These are phyloP conservation scores for Globisporangium acanthophoron DNA, from an alignment of 352 stramenopile species.

Conservation along the genomic window DNA sequence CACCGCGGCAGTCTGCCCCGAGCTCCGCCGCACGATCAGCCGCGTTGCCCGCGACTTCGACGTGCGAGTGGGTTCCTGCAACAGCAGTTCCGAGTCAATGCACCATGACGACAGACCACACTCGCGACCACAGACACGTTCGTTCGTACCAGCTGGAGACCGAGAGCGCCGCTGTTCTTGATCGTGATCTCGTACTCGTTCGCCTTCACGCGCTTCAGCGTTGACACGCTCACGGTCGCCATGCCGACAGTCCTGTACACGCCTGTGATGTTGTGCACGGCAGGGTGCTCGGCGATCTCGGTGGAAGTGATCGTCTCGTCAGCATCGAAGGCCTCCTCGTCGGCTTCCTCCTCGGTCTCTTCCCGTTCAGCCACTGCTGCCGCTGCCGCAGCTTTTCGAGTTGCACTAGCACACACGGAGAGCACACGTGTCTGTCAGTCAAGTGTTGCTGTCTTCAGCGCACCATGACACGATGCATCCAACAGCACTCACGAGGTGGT, in stretches of 20 bases:
- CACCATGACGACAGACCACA: neutral
- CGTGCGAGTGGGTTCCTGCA: conserved; percentile 32
- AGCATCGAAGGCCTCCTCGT: conserved; percentile 42
- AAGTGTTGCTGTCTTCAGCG: neutral
- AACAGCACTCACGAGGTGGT: conserved; percentile 35
- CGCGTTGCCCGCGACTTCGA: conserved; percentile 46
- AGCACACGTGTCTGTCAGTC: neutral
- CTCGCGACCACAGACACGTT: neutral
- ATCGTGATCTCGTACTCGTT: conserved; percentile 85
- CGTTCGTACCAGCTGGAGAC: conserved; percentile 48
- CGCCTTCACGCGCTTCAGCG: conserved; percentile 56
- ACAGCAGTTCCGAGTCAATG: neutral
- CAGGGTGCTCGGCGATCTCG: conserved; percentile 61
- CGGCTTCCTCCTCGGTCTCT: conserved; percentile 36
- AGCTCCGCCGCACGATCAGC: conserved; percentile 72
- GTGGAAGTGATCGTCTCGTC: conserved; percentile 69
- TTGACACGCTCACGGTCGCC: conserved; percentile 77
- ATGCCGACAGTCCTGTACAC: conserved; percentile 80
- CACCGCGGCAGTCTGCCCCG: conserved; percentile 62
- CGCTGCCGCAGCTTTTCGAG: conserved; percentile 1
- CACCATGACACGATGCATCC: neutral
- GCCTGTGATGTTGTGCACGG: conserved; percentile 74
- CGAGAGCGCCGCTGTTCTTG: conserved; percentile 45
- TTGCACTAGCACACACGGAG: neutral
- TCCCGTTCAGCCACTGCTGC: conserved; percentile 21